These are phyloP conservation scores for Chaetomium sp. DNA, from an alignment of 2,329 filamentous ascomycete species.

Conservation along the genomic window DNA sequence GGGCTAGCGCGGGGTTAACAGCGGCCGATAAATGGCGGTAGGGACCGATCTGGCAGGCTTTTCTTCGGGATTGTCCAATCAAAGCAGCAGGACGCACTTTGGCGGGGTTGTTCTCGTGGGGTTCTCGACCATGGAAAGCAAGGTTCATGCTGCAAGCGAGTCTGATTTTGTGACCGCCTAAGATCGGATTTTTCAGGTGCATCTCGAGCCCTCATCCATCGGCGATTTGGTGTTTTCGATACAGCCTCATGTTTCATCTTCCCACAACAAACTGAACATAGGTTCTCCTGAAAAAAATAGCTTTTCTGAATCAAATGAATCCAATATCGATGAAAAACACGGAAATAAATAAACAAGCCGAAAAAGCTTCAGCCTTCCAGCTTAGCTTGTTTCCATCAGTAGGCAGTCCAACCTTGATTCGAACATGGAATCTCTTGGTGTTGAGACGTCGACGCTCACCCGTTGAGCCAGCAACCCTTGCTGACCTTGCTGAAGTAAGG, in stretches of 20 bases:
- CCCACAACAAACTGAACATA: constrained; percentile 3
- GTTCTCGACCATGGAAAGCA: constrained; percentile 8
- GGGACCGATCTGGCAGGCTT: neutral
- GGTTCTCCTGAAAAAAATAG: constrained; percentile 18
- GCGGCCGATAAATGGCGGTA: constrained; percentile 2
- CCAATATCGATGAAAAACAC: neutral
- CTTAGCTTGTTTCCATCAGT: neutral
- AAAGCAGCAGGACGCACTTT: constrained; percentile 5
- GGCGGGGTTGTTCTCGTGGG: constrained; percentile 25
- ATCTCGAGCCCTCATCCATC: constrained; percentile 18
- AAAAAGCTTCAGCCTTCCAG: constrained; percentile 23
- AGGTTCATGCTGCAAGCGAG: constrained; percentile 14
- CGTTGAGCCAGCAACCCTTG: constrained; percentile 30
- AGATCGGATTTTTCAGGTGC: constrained; percentile 26
- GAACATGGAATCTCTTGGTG: constrained; percentile 31
- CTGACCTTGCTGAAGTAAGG: constrained; percentile 12
- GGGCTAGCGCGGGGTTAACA: constrained; percentile 25
- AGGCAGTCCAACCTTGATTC: constrained; percentile 29
- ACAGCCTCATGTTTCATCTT: neutral
- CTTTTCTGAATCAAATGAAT: constrained; percentile 14
- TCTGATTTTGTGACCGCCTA: constrained; percentile 23
- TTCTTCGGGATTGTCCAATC: constrained; percentile 27
- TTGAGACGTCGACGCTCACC: constrained; percentile 25
- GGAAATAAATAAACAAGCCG: constrained; percentile 26
- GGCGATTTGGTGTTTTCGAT: constrained; percentile 12